Evolutionary conservation across 352 stramenopile genomes (phyloP).

Genomic region (Phytophthora vignae): DNA sequence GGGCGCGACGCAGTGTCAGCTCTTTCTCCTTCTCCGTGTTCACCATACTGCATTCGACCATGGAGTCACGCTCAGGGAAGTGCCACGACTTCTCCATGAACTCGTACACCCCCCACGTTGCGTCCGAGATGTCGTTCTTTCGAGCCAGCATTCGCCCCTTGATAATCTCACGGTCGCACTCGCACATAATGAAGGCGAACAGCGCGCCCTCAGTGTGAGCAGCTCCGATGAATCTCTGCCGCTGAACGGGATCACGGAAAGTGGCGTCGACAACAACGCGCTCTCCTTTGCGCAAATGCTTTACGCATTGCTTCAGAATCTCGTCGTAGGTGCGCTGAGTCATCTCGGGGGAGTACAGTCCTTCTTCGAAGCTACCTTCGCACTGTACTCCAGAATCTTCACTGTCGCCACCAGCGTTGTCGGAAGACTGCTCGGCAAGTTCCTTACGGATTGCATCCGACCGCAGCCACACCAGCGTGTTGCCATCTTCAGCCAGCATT

Average conservation of each 20-base stretch:
- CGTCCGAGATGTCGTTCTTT: slow-evolving; percentile 69
- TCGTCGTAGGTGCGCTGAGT: slow-evolving; percentile 74
- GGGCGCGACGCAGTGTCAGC: slow-evolving; percentile 59
- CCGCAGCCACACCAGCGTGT: slow-evolving; percentile 58
- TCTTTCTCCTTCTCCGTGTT: slow-evolving; percentile 83
- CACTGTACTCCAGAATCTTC: slow-evolving; percentile 10
- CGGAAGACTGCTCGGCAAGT: slow-evolving; percentile 33
- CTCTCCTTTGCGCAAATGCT: slow-evolving; percentile 52
- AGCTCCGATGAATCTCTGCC: slow-evolving; percentile 50
- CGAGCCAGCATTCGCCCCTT: slow-evolving; percentile 67
- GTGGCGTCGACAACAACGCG: slow-evolving; percentile 71
- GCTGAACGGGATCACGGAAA: slow-evolving; percentile 57
- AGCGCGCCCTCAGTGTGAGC: slow-evolving; percentile 59
- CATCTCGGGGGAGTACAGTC: slow-evolving; percentile 64
- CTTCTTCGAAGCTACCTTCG: slow-evolving; percentile 59
- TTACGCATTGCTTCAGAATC: slow-evolving; percentile 49
- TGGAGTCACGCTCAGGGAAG: slow-evolving; percentile 41
- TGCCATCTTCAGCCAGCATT: slow-evolving; percentile 61
- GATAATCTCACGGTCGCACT: slow-evolving; percentile 77
- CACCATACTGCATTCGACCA: slow-evolving; percentile 56
- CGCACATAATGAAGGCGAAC: slow-evolving; percentile 63
- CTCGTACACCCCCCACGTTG: slow-evolving; percentile 75
- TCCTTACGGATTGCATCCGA: slow-evolving; percentile 76
- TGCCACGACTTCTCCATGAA: slow-evolving; percentile 64
- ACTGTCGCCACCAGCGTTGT: slow-evolving; percentile 6